Evolutionary conservation across 768 basidiomycete genomes (phyloP), one percentile per base, ranked within the genome.

Genomic region (Clathrus columnatus): DNA sequence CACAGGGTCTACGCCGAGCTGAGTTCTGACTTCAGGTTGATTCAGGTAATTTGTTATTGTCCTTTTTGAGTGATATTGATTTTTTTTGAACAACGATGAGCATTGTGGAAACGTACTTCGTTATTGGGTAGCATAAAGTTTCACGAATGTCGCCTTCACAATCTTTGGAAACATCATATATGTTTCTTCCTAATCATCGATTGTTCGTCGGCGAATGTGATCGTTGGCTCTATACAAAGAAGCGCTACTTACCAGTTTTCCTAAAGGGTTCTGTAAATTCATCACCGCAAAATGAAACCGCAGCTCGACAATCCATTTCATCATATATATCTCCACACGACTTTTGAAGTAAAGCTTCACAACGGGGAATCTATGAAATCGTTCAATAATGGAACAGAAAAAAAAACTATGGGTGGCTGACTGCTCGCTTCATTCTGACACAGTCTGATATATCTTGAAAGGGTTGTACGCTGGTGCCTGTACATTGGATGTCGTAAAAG

Each of bases 91-190:
- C 70, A 1, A 20, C 30, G 30, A 16, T 81, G 78, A 61, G 85
- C 83, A 65, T 84, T 87, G 10, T 84, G 7, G 16, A 36, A 36
- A 53, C 51, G 20, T 44, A 42, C 51, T 27, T 20, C 20, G 42
- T 28, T 30, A n/a, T 43, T 17, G 29, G 18, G 27, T 26, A 21
- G 10, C 42, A 21, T 18, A 21, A 56, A 16, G 45, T 64, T 2
- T 74, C 75, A 1, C 50, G 60, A 8, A 77, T 65, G 26, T 67
- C 63, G 56, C 81, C 76, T 59, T 77, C 75, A 55, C 85, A 87
- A 28, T 71, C 67, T 62, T 76, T 75, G 62, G 77, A 83, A 50
- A 91, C 77, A 62, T 91, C 86, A 63, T 91, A 89, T 1, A 78
- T 79, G 63, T 83, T 82, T 23, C 57, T 57, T 21, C 65, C 62